These are phyloP conservation scores for Asterochloris sp. DNA, from an alignment of 139 green algal genomes.

Conservation along the genomic window DNA sequence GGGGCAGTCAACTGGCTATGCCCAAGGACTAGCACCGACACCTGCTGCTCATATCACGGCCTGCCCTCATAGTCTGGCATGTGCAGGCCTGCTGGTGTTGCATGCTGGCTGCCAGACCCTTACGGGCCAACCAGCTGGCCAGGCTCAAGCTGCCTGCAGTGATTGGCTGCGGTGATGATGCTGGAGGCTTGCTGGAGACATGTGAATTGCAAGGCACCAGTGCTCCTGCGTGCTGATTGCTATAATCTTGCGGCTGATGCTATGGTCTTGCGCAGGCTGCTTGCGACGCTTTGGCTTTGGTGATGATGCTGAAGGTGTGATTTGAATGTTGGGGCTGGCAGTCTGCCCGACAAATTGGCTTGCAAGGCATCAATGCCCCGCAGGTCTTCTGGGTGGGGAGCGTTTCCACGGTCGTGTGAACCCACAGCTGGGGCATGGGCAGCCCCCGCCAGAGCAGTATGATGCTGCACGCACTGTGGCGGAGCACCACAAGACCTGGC, in stretches of 20 bases:
- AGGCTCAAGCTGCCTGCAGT: neutral
- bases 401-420: slow-evolving; percentile 16
- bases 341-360: too few species aligned
- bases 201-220: too few species aligned
- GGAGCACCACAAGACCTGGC: slow-evolving; percentile 15
- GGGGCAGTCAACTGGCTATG: neutral
- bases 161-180: neutral
- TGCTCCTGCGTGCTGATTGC: too few species aligned
- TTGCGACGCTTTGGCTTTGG: too few species aligned
- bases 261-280: too few species aligned
- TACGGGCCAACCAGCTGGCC: neutral
- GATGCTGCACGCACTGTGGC: neutral
- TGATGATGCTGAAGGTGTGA: too few species aligned
- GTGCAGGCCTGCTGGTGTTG: slow-evolving; percentile 6
- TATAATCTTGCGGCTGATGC: too few species aligned
- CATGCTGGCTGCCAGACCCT: neutral
- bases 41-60: neutral
- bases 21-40: neutral
- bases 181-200: slow-evolving; percentile 9
- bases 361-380: neutral
- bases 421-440: slow-evolving; percentile 16
- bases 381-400: slow-evolving; percentile 8
- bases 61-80: neutral
- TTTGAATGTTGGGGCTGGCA: too few species aligned
- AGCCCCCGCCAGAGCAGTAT: slow-evolving; percentile 21